phyloP scores from a whole-genome alignment of 2,329 filamentous ascomycete species.

The Hypoxylon sp. region DNA sequence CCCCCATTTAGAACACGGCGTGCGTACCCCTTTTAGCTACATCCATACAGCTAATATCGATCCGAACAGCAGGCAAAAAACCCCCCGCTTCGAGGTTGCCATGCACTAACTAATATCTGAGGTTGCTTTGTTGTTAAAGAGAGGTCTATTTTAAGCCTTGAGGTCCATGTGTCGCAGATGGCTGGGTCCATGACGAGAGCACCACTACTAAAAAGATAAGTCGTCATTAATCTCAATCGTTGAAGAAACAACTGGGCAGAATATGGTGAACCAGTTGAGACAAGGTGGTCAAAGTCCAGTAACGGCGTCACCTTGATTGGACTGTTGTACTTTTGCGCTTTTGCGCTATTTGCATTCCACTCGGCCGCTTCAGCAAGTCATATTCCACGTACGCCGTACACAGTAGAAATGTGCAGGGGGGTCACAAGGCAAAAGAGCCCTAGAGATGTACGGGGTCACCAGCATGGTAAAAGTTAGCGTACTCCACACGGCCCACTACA shows the following conservation, averaged over 20 bases:
- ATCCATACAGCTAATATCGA: slow-evolving; percentile 39
- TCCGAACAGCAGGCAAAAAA: slow-evolving; percentile 23
- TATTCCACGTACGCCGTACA: slow-evolving; percentile 33
- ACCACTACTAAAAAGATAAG: slow-evolving; percentile 17
- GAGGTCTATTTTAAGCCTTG: slow-evolving; percentile 7
- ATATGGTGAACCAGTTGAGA: slow-evolving; percentile 27
- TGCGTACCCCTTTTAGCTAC: slow-evolving; percentile 42
- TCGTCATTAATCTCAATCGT: slow-evolving; percentile 20
- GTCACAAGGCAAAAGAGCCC: slow-evolving; percentile 21
- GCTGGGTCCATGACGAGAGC: slow-evolving; percentile 22
- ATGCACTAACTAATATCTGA: slow-evolving; percentile 15
- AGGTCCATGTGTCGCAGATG: slow-evolving; percentile 24
- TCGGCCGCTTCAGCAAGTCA: slow-evolving; percentile 48
- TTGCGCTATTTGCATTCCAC: slow-evolving; percentile 35
- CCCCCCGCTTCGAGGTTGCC: slow-evolving; percentile 17
- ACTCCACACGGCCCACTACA: too few species aligned
- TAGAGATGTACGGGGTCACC: too few species aligned
- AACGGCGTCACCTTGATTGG: slow-evolving; percentile 46
- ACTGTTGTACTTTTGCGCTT: slow-evolving; percentile 8
- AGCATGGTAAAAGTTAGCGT: too few species aligned
- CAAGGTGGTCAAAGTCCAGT: slow-evolving; percentile 29
- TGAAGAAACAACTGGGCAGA: slow-evolving; percentile 20
- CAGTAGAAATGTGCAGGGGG: slow-evolving; percentile 42
- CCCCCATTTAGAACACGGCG: slow-evolving; percentile 40
- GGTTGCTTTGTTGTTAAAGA: slow-evolving; percentile 15